A percentile compares a stretch with the other conserved stretches of the same genome.
These are phyloP conservation scores for Colletotrichum orbiculare DNA, from an alignment of 2,329 filamentous ascomycete species.

Conservation along the genomic window DNA sequence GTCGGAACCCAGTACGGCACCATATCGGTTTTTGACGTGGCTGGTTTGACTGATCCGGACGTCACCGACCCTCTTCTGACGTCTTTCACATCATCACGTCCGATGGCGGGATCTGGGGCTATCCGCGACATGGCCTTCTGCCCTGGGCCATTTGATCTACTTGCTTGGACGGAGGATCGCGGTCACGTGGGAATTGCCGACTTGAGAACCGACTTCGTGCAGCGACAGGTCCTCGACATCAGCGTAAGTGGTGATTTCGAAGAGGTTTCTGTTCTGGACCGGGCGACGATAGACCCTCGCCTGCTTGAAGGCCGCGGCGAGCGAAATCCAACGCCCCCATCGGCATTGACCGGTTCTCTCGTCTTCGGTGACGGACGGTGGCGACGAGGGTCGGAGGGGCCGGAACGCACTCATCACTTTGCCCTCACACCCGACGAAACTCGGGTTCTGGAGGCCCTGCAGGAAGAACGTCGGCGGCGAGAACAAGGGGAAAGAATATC, in stretches of 20 bases:
- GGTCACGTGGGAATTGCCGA: constrained; percentile 81
- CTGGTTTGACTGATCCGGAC: constrained; percentile 55
- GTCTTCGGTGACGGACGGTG: constrained; percentile 44
- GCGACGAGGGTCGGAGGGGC: constrained; percentile 25
- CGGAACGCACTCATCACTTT: constrained; percentile 44
- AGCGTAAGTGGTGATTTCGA: constrained; percentile 68
- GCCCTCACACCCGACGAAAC: constrained; percentile 66
- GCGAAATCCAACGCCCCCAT: constrained; percentile 50
- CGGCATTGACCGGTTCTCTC: constrained; percentile 44
- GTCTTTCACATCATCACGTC: constrained; percentile 81
- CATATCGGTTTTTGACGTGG: constrained; percentile 78
- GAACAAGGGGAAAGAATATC: constrained; percentile 47
- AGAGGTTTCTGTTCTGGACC: constrained; percentile 67
- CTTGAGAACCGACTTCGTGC: constrained; percentile 72
- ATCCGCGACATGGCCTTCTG: constrained; percentile 93
- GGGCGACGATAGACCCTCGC: constrained; percentile 63
- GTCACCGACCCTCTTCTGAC: constrained; percentile 73
- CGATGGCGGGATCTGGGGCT: constrained; percentile 77
- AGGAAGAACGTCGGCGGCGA: constrained; percentile 62
- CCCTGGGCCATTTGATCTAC: constrained; percentile 86
- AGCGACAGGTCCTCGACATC: constrained; percentile 76
- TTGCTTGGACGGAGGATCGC: constrained; percentile 94
- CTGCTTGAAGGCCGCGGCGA: constrained; percentile 60
- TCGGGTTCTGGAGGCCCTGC: constrained; percentile 66
- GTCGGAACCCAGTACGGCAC: constrained; percentile 84